Evolutionary conservation across 2,329 filamentous ascomycete species (phyloP).

Genomic region (Dothistroma pini): DNA sequence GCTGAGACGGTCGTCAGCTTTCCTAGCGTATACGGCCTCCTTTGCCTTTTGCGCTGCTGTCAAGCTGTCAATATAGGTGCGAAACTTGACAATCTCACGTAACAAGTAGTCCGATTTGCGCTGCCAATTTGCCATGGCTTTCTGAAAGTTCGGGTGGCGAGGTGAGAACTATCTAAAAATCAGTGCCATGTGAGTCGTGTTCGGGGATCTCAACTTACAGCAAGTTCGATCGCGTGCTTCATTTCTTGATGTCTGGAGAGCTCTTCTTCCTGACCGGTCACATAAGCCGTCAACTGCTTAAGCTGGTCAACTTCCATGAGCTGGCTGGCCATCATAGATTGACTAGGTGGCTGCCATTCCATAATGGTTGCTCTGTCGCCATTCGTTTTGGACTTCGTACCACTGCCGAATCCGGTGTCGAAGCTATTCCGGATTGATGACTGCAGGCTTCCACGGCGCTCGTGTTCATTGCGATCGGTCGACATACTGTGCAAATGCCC

Average conservation of each 20-base stretch:
- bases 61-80: conserved; percentile 87
- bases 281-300: conserved; percentile 69
- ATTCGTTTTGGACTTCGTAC: conserved; percentile 62
- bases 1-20: conserved; percentile 19
- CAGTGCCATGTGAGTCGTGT: conserved; percentile 5
- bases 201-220: conserved; percentile 49
- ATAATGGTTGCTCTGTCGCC: conserved; percentile 80
- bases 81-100: conserved; percentile 92
- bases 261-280: conserved; percentile 80
- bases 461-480: conserved; percentile 11
- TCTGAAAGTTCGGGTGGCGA: conserved; percentile 71
- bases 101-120: conserved; percentile 88
- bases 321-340: conserved; percentile 82
- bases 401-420: conserved; percentile 48
- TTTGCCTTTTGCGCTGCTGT: conserved; percentile 66
- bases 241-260: conserved; percentile 83
- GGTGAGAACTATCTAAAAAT: conserved; percentile 63
- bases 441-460: conserved; percentile 33
- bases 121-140: conserved; percentile 96
- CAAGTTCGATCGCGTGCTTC: conserved; percentile 79
- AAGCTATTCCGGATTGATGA: conserved; percentile 57
- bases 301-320: conserved; percentile 79
- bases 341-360: conserved; percentile 84
- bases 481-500: conserved; percentile 28
- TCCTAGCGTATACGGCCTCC: conserved; percentile 55